phyloP scores from a whole-genome alignment of 2,329 filamentous ascomycete genomes.

The Alternaria sp. region DNA sequence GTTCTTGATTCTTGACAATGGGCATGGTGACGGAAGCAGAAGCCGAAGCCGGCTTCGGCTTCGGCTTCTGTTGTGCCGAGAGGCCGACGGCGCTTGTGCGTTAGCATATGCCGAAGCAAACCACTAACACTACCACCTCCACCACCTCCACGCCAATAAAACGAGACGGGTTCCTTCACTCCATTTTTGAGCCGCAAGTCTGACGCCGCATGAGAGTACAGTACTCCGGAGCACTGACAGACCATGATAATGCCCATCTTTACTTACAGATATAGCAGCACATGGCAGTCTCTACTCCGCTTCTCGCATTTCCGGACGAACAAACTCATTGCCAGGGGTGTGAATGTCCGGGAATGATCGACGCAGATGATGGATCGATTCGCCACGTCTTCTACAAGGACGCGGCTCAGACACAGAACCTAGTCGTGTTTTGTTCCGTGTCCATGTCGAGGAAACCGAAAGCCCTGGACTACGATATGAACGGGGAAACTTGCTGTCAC shows the following conservation, averaged over 20 bases:
- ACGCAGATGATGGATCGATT: not conserved
- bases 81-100: conserved; percentile 4
- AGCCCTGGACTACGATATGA: too few species aligned
- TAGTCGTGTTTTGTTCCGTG: too few species aligned
- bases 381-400: too few species aligned
- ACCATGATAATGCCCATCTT: too few species aligned
- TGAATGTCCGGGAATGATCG: too few species aligned
- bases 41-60: conserved; percentile 16
- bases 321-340: too few species aligned
- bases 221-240: not conserved
- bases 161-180: not conserved
- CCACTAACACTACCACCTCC: not conserved
- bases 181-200: not conserved
- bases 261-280: too few species aligned
- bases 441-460: too few species aligned
- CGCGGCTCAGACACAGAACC: too few species aligned
- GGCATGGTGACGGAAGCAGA: not conserved
- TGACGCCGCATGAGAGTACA: not conserved
- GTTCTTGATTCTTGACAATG: not conserved
- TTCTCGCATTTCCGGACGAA: too few species aligned
- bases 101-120: not conserved
- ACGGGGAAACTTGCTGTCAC: too few species aligned
- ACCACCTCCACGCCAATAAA: not conserved
- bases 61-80: not conserved
- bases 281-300: too few species aligned